These are phyloP conservation scores for Mycena filopes DNA, from an alignment of 768 basidiomycete species.

Conservation along the genomic window DNA sequence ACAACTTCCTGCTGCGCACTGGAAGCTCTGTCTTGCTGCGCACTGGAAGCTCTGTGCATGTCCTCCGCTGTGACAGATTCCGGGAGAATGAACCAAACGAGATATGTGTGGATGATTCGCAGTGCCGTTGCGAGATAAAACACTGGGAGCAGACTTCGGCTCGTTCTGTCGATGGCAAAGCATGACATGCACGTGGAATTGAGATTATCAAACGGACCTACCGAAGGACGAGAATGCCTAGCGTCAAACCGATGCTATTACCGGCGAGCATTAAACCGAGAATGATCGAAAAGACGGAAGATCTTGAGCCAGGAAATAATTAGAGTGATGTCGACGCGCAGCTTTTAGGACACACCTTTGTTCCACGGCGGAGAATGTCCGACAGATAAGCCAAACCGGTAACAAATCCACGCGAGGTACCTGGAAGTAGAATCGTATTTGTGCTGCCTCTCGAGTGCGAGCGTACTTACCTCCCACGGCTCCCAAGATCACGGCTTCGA, in stretches of 20 bases:
- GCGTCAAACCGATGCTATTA: conserved; percentile 78
- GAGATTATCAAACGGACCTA: neutral
- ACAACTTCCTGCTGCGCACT: conserved; percentile 47
- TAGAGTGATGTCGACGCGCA: conserved; percentile 7
- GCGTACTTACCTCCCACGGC: conserved; percentile 69
- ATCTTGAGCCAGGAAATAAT: conserved; percentile 50
- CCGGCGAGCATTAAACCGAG: conserved; percentile 79
- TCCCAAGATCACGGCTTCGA: conserved; percentile 78
- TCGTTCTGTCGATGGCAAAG: conserved; percentile 39
- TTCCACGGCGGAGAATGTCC: conserved; percentile 68
- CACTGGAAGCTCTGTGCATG: conserved; percentile 52
- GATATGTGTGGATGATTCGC: conserved; percentile 59
- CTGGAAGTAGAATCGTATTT: conserved; percentile 46
- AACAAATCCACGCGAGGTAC: conserved; percentile 60
- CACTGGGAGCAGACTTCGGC: conserved; percentile 65
- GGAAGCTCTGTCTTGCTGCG: conserved; percentile 51
- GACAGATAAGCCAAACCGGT: conserved; percentile 74
- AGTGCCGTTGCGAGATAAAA: conserved; percentile 73
- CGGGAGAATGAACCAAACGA: conserved; percentile 73
- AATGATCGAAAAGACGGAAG: conserved; percentile 70
- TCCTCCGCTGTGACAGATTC: conserved; percentile 74
- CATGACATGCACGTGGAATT: neutral
- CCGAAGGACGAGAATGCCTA: conserved; percentile 75
- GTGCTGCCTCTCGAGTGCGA: neutral
- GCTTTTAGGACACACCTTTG: conserved; percentile 53